Evolutionary conservation across 1,139 yeast species (phyloP).

Genomic region (Candida tetrigidarum): DNA sequence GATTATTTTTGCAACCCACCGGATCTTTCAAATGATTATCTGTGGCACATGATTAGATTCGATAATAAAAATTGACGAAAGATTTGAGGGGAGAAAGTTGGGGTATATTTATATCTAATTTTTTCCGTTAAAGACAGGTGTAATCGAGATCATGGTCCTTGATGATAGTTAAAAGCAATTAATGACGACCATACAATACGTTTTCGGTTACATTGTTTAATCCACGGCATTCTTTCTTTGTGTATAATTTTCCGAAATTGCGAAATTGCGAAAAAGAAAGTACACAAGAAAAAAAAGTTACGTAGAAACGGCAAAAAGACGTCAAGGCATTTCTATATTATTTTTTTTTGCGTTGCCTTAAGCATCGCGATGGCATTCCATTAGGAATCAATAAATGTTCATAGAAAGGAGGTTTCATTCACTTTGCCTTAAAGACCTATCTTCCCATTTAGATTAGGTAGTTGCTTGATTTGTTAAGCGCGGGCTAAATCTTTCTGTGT

Average conservation of each 20-base stretch:
- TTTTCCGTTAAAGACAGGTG: conserved; percentile 6
- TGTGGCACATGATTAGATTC: background rate
- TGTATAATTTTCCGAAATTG: background rate
- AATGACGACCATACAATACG: background rate
- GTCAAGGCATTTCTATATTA: conserved; percentile 1
- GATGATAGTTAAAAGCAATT: conserved; percentile 2
- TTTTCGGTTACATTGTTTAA: background rate
- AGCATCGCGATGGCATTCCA: conserved; percentile 7
- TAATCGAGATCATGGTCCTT: background rate
- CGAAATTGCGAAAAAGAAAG: background rate
- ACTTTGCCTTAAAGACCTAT: background rate
- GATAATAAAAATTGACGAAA: background rate
- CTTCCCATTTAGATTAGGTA: background rate
- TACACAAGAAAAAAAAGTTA: background rate
- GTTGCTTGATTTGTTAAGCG: background rate
- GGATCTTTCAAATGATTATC: background rate
- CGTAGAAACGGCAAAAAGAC: background rate
- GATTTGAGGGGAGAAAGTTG: background rate
- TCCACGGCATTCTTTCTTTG: background rate
- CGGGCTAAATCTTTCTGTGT: background rate
- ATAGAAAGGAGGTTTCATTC: background rate
- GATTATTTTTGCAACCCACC: background rate
- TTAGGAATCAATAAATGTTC: background rate
- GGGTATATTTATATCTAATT: background rate
- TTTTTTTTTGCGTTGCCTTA: background rate